Base-by-base conservation (phyloP, 345 rosid genomes). In the Zanthoxylum bungeanum region DNA sequence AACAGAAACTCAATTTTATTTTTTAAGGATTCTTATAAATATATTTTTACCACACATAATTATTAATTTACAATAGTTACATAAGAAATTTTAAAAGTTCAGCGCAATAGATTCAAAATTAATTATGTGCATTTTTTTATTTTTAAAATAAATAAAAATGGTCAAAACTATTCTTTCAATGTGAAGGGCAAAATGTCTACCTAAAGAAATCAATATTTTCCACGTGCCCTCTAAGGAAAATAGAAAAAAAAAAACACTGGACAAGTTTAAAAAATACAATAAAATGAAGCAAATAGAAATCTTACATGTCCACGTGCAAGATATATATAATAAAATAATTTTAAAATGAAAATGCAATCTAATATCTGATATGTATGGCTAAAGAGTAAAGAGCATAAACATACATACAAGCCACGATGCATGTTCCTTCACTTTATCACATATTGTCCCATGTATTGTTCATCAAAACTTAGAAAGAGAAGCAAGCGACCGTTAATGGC, bases 401-500 rank as follows among this genome's bases (percentile, higher is more conserved):
- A n/a, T n/a, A 44, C 39, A 49, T 58, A 66, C 58, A 66, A 40
- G 24, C 12, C 70, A 49, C 19, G n/a, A 30, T 1, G 17, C 42
- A 8, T 31, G 42, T 33, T 33, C 70, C 44, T 66, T 58, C 63
- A 17, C 5, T 0, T 24, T 44, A 30, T 31, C 37, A 17, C 69
- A 46, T 46, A 16, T 47, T 64, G 69, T 46, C 69, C 24, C 55
- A 1, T 47, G 25, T 30, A 17, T 64, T 64, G 39, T 60, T 31
- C 1, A 58, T n/a, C n/a, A n/a, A n/a, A n/a, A n/a, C n/a, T 21
- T 47, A 31, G 58, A 50, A 11, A 46, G 49, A 52, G 14, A 9
- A 30, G 68, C 46, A 36, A 51, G 57, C 44, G 44, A n/a, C 70
- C 64, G 69, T 61, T 40, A 78, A 59, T 82, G 84, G 77, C 64